Conservation (phyloP, 106 monocot genomes). For the Dendrobium huoshanense region DNA sequence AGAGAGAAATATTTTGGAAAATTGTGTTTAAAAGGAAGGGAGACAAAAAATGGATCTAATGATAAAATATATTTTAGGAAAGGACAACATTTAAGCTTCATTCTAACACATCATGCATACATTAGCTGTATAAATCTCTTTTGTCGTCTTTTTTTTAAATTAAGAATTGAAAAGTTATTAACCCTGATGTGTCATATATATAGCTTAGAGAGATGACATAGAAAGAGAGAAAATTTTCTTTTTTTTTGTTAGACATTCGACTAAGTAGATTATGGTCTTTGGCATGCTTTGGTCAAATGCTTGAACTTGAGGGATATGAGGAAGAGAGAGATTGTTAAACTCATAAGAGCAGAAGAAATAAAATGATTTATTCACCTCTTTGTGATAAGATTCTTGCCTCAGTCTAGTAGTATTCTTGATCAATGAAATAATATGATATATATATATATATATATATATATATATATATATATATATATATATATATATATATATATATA, state of each 20-base stretch:
- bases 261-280: not conserved
- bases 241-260: not conserved
- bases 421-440: too few species aligned
- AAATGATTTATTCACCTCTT: not conserved
- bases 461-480: too few species aligned
- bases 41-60: not conserved
- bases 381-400: not conserved
- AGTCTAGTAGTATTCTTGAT: not conserved
- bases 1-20: not conserved
- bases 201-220: not conserved
- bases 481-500: too few species aligned
- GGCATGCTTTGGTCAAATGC: not conserved
- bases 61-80: not conserved
- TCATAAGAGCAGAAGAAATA: not conserved
- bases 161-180: too few species aligned
- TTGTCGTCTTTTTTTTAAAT: too few species aligned
- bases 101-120: not conserved
- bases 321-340: not conserved
- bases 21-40: not conserved
- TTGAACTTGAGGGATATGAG: not conserved
- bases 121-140: not conserved
- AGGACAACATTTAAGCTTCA: not conserved
- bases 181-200: too few species aligned
- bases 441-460: too few species aligned
- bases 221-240: not conserved